Evolutionary conservation across 2,329 filamentous ascomycete species (phyloP).

Genomic region (Teratosphaeria gauchensis): DNA sequence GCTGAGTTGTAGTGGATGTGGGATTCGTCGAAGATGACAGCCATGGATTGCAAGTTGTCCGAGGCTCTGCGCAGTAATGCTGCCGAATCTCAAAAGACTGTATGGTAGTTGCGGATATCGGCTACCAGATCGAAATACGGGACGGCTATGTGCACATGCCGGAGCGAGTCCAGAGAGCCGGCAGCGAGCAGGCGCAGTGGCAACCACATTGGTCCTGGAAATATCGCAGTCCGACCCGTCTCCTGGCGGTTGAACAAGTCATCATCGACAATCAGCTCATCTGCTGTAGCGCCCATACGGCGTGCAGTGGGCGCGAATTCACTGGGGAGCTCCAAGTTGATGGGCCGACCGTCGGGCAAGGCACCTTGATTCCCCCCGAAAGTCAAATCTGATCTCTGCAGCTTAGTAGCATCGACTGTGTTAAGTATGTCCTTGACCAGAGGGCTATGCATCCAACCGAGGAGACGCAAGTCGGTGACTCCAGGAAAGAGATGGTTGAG

Average conservation of each 20-base stretch:
- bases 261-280: constrained; percentile 1
- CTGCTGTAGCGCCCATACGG: neutral
- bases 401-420: constrained; percentile 2
- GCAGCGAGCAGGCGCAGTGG: constrained; percentile 5
- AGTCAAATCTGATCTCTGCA: constrained; percentile 7
- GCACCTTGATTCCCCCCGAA: constrained; percentile 4
- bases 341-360: constrained; percentile 1
- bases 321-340: neutral
- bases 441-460: constrained; percentile 7
- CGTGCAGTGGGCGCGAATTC: neutral
- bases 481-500: constrained; percentile 4
- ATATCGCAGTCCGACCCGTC: constrained; percentile 2
- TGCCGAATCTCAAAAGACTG: constrained; percentile 1
- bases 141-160: constrained; percentile 3
- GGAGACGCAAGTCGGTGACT: constrained; percentile 7
- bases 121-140: neutral
- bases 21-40: constrained; percentile 86
- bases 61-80: neutral
- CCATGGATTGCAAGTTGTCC: constrained; percentile 63
- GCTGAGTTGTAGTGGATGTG: neutral
- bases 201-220: constrained; percentile 8
- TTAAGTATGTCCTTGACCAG: constrained; percentile 5
- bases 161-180: constrained; percentile 2
- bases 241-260: constrained; percentile 5
- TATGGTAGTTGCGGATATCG: constrained; percentile 6